These are phyloP conservation scores for Otatea glauca DNA, from an alignment of 176 grass and related monocot genomes.

Conservation along the genomic window DNA sequence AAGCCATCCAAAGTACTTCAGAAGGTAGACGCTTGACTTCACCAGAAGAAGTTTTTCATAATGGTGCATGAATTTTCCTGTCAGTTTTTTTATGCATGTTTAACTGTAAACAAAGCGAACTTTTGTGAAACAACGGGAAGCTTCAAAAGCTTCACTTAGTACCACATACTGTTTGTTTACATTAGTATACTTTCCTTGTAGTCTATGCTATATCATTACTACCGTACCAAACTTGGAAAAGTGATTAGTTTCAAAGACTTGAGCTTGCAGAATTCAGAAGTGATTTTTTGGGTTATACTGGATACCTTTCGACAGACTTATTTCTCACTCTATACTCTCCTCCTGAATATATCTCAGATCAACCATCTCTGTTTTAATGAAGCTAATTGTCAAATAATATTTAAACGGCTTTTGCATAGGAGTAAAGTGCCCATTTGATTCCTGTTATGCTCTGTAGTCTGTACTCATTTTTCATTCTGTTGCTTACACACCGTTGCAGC, in stretches of 20 bases:
- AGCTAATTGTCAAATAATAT: slow-evolving; percentile 18
- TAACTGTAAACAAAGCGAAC: neutral
- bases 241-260: neutral
- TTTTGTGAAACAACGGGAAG: neutral
- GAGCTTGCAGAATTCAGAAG: neutral
- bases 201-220: neutral
- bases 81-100: neutral
- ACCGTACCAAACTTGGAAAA: neutral
- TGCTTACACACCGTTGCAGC: slow-evolving; percentile 4
- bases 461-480: neutral
- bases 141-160: slow-evolving; percentile 4
- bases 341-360: neutral
- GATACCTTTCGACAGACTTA: neutral
- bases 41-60: neutral
- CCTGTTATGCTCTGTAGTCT: slow-evolving; percentile 2
- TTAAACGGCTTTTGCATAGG: slow-evolving; percentile 1
- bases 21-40: slow-evolving; percentile 58
- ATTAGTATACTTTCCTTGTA: neutral
- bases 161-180: slow-evolving; percentile 6
- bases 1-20: slow-evolving; percentile 88
- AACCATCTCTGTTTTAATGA: slow-evolving; percentile 10
- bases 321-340: neutral
- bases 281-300: slow-evolving; percentile 1
- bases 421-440: slow-evolving; percentile 7
- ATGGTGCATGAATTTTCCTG: slow-evolving; percentile 21